Evolutionary conservation across 1,284 basidiomycete genomes (phyloP).

Genomic region (Naganishia cerealis): DNA sequence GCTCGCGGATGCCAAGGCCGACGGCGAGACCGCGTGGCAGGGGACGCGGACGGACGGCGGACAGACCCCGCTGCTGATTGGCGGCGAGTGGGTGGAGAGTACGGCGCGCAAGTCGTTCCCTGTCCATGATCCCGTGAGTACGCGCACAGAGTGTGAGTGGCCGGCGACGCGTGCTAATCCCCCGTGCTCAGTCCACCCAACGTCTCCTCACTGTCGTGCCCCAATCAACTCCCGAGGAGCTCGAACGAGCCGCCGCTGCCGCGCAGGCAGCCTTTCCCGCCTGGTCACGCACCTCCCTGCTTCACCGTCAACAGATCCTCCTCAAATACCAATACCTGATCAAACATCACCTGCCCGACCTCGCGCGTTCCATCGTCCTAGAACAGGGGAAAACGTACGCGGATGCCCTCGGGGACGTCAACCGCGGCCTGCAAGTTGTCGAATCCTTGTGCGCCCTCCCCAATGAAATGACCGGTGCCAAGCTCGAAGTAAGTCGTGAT

Average conservation of each 20-base stretch:
- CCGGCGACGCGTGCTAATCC: neutral
- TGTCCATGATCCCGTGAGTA: conserved; percentile 75
- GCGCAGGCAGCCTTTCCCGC: conserved; percentile 78
- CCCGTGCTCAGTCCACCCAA: conserved; percentile 70
- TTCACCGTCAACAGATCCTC: conserved; percentile 83
- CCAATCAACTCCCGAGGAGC: conserved; percentile 79
- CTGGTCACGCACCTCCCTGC: conserved; percentile 84
- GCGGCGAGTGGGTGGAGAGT: conserved; percentile 76
- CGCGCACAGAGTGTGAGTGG: neutral
- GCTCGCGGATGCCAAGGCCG: no score
- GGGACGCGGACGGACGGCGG: conserved; percentile 31
- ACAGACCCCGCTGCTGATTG: conserved; percentile 80
- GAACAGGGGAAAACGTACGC: conserved; percentile 87
- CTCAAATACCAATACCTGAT: conserved; percentile 68
- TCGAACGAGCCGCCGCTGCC: conserved; percentile 78
- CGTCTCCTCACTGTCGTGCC: conserved; percentile 83
- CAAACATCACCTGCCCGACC: conserved; percentile 54
- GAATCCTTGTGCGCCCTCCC: conserved; percentile 84
- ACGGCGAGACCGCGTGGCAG: conserved; percentile 22
- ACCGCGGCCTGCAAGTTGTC: conserved; percentile 91
- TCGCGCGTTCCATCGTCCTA: conserved; percentile 53
- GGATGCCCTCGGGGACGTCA: conserved; percentile 92
- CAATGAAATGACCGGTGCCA: conserved; percentile 79
- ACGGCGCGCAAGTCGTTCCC: conserved; percentile 74
- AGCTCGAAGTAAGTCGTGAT: conserved; percentile 90